These are phyloP conservation scores for Aureobasidium pullulans DNA, from an alignment of 2,329 filamentous ascomycete species.

Conservation along the genomic window DNA sequence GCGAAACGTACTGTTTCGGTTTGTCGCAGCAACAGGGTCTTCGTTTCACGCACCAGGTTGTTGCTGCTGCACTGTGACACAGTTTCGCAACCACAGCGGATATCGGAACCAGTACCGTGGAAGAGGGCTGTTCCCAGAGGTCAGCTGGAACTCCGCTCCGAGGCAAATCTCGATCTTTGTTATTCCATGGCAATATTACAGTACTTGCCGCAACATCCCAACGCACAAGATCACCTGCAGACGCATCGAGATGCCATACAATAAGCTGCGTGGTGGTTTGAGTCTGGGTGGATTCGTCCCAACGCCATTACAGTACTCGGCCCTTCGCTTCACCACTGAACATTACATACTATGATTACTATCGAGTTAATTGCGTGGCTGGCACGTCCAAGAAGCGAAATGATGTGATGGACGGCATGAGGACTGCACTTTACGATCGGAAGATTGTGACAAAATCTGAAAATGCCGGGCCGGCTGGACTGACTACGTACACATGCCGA, in stretches of 20 bases:
- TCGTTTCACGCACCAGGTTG: background rate
- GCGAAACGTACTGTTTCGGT: slow-evolving; percentile 1
- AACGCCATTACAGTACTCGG: background rate
- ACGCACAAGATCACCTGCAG: background rate
- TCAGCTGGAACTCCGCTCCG: background rate
- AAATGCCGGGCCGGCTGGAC: background rate
- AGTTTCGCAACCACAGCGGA: background rate
- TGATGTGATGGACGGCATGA: slow-evolving; percentile 1
- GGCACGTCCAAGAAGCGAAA: slow-evolving; percentile 5
- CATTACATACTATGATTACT: background rate
- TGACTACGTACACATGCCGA: background rate
- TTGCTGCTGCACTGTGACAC: background rate
- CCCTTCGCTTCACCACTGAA: background rate
- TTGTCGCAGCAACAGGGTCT: slow-evolving; percentile 7
- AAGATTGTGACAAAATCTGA: slow-evolving; percentile 1
- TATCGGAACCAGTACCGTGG: background rate
- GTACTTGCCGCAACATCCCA: background rate
- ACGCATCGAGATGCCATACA: background rate
- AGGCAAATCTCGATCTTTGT: background rate
- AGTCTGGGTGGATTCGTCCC: background rate
- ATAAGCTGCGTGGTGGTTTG: background rate
- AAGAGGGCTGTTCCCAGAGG: background rate
- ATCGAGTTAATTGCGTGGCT: background rate
- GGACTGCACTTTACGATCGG: background rate
- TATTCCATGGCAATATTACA: background rate